A percentile compares a stretch with the other conserved stretches of the same genome.
Evolutionary conservation across 352 stramenopile species (phyloP).

Genomic region (Pythium dissotocum): DNA sequence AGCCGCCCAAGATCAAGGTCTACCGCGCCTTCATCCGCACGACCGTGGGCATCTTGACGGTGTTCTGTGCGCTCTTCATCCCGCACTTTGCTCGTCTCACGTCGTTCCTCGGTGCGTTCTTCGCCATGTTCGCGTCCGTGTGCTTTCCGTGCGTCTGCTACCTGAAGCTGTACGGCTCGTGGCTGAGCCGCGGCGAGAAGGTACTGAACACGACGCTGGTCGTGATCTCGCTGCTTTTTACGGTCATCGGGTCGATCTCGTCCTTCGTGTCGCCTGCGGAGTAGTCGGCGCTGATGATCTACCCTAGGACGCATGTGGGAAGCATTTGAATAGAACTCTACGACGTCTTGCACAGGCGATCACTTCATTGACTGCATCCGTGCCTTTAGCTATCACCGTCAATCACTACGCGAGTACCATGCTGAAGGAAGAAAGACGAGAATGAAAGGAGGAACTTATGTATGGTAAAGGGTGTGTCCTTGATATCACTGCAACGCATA

Average conservation of each 20-base stretch:
- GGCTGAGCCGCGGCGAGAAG: slow-evolving; percentile 50
- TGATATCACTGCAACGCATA: too few relatives aligned
- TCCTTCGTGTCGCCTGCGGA: slow-evolving; percentile 77
- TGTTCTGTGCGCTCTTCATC: slow-evolving; percentile 74
- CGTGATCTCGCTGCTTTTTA: slow-evolving; percentile 64
- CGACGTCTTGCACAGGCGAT: too few relatives aligned
- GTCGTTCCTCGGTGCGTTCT: slow-evolving; percentile 85
- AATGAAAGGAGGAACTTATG: too few relatives aligned
- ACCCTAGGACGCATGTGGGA: too few relatives aligned
- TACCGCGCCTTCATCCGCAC: slow-evolving; percentile 71
- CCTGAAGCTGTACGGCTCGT: slow-evolving; percentile 76
- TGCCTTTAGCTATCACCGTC: too few relatives aligned
- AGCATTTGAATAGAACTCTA: too few relatives aligned
- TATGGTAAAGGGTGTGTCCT: too few relatives aligned
- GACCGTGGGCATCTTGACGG: slow-evolving; percentile 45
- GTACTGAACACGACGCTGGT: slow-evolving; percentile 56
- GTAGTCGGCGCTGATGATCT: slow-evolving; percentile 21
- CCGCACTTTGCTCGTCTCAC: slow-evolving; percentile 84
- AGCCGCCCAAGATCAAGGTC: slow-evolving; percentile 38
- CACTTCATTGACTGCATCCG: too few relatives aligned
- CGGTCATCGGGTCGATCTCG: slow-evolving; percentile 71
- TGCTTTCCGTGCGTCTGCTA: slow-evolving; percentile 86
- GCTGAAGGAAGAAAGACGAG: too few relatives aligned
- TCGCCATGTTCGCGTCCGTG: slow-evolving; percentile 82
- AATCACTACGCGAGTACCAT: too few relatives aligned